Evolutionary conservation across 352 stramenopile genomes (phyloP), one percentile per base, ranked within the genome.

Genomic region (Globisporangium irregulare): DNA sequence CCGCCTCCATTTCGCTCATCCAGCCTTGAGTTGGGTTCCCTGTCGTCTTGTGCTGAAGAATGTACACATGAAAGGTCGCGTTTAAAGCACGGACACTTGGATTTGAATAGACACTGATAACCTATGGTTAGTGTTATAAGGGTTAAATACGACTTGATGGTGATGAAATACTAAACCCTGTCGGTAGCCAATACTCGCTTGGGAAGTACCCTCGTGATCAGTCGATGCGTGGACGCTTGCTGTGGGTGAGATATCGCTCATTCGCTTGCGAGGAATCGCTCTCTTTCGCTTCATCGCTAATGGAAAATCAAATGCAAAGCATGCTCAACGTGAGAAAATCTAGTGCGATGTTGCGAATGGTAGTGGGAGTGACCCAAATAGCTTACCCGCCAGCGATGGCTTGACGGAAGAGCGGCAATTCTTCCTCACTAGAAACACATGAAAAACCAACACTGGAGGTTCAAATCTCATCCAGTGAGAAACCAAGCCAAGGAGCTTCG

Each of bases 231-330:
- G 67, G 69, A 34, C 82, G 80, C 68, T 91, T 91, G 55, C 64
- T 82, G 64, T 91, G 81, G 1, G 83, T 82, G 53, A 90, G 72
- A 70, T 91, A 90, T 14, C 81, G 76, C n/a, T 69, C 71, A 38
- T 87, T 80, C 62, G 75, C 66, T 65, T 87, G 82, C 0, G 81
- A 87, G 0, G 81, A 78, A 67, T 82, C 73, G 71, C 73, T 84
- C 46, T 78, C 73, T 34, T 68, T 54, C 14, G 25, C 50, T 43
- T 58, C 51, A 2, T 72, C 43, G 3, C 69, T 57, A 27, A 22
- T n/a, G 27, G 8, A 22, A 22, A 43, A 53, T 43, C 61, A 56
- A 64, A 41, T 14, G n/a, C 41, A 50, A n/a, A 50, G 15, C 41
- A 50, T n/a, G 15, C 41, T n/a, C 41, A 50, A 50, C 41, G 41